These are phyloP conservation scores for Cryphonectria radicalis DNA, from an alignment of 2,329 filamentous ascomycete species.

Conservation along the genomic window DNA sequence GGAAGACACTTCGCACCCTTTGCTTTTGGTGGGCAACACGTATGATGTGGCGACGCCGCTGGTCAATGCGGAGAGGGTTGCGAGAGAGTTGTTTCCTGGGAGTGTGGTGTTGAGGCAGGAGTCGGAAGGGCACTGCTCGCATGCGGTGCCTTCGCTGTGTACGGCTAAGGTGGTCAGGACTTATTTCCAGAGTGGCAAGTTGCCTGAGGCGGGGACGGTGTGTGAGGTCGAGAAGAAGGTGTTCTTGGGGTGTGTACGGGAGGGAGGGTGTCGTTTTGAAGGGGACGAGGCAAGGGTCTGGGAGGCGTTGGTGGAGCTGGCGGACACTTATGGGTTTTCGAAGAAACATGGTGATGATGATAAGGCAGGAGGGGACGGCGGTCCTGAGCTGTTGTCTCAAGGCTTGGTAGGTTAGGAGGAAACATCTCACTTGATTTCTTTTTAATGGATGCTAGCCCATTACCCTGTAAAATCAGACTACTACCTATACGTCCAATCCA, in stretches of 20 bases:
- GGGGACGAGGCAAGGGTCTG: slow-evolving; percentile 7
- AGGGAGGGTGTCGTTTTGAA: slow-evolving; percentile 12
- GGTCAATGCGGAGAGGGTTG: not conserved
- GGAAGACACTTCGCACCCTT: slow-evolving; percentile 11
- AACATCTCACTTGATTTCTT: not conserved
- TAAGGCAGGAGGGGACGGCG: not conserved
- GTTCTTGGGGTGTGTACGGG: slow-evolving; percentile 14
- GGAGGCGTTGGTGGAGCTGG: slow-evolving; percentile 13
- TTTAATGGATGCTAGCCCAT: not conserved
- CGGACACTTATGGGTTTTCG: slow-evolving; percentile 17
- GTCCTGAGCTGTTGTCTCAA: not conserved
- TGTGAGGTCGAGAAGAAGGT: slow-evolving; percentile 12
- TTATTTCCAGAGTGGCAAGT: slow-evolving; percentile 11
- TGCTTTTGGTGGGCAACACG: slow-evolving; percentile 11
- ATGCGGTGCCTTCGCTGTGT: slow-evolving; percentile 13
- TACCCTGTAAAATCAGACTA: not conserved
- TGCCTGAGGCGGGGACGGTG: slow-evolving; percentile 5
- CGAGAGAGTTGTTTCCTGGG: slow-evolving; percentile 9
- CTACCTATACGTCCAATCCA: not conserved
- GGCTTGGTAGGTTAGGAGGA: not conserved
- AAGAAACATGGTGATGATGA: slow-evolving; percentile 15
- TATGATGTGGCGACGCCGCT: slow-evolving; percentile 12
- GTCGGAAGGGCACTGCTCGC: slow-evolving; percentile 21
- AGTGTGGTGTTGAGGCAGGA: slow-evolving; percentile 14
- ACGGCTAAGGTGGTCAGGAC: slow-evolving; percentile 9